Evolutionary conservation across 495 filamentous ascomycete genomes (phyloP).

Genomic region (Penicillium steckii): DNA sequence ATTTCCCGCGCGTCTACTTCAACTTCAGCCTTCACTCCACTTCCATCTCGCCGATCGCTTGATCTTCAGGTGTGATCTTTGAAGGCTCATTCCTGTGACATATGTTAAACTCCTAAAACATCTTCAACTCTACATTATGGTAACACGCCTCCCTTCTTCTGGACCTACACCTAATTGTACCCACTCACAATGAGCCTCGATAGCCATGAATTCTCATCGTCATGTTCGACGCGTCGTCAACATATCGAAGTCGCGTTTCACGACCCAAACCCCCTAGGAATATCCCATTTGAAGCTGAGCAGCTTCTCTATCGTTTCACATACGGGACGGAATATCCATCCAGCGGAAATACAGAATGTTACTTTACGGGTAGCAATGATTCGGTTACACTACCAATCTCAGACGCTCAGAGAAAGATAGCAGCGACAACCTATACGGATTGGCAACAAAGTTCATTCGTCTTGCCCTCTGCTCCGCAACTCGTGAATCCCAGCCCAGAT

Average conservation of each 20-base stretch:
- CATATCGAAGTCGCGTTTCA: not conserved
- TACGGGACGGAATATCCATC: not conserved
- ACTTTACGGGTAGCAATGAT: not conserved
- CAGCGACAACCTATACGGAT: no score
- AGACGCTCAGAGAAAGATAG: no score
- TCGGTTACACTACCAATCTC: not conserved
- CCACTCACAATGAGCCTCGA: not conserved
- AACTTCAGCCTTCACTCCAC: no score
- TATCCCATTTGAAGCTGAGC: not conserved
- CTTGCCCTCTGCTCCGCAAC: no score
- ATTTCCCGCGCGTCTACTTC: no score
- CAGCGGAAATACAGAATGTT: not conserved
- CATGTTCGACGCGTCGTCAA: not conserved
- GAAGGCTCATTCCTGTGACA: not conserved
- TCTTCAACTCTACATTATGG: no score
- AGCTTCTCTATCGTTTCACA: not conserved
- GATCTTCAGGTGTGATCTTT: no score
- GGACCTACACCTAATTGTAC: not conserved
- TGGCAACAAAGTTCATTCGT: no score
- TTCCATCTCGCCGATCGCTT: no score
- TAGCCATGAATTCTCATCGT: not conserved
- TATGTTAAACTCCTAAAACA: not conserved
- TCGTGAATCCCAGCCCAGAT: no score
- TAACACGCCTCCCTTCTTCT: no score
- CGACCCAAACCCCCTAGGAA: not conserved